phyloP scores from a whole-genome alignment of 345 rosid species.

The Litchi chinensis region DNA sequence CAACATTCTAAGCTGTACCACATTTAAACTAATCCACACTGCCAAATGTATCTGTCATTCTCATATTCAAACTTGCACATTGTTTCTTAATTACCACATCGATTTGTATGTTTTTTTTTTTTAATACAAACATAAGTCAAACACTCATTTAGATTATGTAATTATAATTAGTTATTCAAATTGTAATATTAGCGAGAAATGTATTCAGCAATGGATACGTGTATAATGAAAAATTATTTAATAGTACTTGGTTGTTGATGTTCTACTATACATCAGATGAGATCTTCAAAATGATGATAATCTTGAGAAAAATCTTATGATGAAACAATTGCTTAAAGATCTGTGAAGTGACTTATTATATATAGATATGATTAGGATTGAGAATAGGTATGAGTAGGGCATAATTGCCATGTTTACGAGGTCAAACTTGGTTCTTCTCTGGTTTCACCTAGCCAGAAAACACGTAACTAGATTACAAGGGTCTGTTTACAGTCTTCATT shows the following conservation, averaged over 20 bases:
- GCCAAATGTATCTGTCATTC: not conserved
- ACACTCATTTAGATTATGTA: too few species aligned
- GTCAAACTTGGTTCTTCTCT: slow-evolving; percentile 16
- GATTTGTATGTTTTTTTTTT: too few species aligned
- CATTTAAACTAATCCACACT: slow-evolving; percentile 12
- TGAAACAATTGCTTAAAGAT: not conserved
- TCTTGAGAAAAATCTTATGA: not conserved
- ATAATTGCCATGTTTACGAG: not conserved
- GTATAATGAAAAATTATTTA: too few species aligned
- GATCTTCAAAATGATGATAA: not conserved
- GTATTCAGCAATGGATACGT: too few species aligned
- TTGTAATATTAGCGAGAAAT: too few species aligned
- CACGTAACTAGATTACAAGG: slow-evolving; percentile 32
- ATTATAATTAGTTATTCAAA: too few species aligned
- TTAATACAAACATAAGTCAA: not conserved
- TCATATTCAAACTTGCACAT: not conserved
- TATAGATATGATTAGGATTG: not conserved
- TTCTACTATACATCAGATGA: too few species aligned
- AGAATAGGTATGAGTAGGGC: not conserved
- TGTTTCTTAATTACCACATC: not conserved
- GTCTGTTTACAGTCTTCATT: slow-evolving; percentile 14
- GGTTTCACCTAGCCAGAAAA: slow-evolving; percentile 38
- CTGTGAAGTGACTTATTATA: not conserved
- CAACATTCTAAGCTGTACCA: slow-evolving; percentile 51
- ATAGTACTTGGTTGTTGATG: too few species aligned